A percentile compares a stretch with the other conserved stretches of the same genome.
Evolutionary conservation across 129 eudicot species (phyloP).

Genomic region (Arctium lappa): DNA sequence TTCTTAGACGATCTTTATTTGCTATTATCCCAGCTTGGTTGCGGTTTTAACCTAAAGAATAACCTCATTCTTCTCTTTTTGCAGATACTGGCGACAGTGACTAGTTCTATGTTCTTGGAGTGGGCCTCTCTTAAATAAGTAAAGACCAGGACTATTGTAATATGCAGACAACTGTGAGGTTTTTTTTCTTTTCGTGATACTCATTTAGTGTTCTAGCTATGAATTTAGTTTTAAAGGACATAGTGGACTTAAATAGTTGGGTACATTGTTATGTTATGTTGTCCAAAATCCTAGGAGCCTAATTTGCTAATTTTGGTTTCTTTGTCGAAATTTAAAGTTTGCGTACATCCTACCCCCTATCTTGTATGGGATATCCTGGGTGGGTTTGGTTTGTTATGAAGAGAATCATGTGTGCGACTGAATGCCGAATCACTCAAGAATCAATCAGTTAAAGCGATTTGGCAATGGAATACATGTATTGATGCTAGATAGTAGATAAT

Average conservation of each 20-base stretch:
- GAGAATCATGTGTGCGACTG: neutral
- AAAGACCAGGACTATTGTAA: conserved; percentile 14
- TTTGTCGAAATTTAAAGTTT: neutral
- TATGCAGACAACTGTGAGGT: neutral
- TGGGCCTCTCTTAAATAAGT: neutral
- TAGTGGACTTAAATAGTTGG: neutral
- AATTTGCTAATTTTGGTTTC: neutral
- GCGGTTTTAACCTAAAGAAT: conserved; percentile 16
- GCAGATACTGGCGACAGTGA: conserved; percentile 53
- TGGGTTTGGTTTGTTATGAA: neutral
- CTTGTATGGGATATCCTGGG: neutral
- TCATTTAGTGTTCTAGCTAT: neutral
- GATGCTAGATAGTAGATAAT: neutral
- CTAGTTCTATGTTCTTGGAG: conserved; percentile 12
- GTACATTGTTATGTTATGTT: neutral
- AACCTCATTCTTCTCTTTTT: neutral
- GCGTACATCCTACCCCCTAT: neutral
- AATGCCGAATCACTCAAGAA: neutral
- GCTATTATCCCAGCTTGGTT: neutral
- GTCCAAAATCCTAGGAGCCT: neutral
- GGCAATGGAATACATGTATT: neutral
- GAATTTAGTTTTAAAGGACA: neutral
- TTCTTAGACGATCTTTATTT: neutral
- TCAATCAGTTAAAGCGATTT: neutral
- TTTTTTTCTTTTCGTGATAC: neutral